Evolutionary conservation across 2,329 filamentous ascomycete genomes (phyloP).

Genomic region (Phaeosphaeriaceae sp.): DNA sequence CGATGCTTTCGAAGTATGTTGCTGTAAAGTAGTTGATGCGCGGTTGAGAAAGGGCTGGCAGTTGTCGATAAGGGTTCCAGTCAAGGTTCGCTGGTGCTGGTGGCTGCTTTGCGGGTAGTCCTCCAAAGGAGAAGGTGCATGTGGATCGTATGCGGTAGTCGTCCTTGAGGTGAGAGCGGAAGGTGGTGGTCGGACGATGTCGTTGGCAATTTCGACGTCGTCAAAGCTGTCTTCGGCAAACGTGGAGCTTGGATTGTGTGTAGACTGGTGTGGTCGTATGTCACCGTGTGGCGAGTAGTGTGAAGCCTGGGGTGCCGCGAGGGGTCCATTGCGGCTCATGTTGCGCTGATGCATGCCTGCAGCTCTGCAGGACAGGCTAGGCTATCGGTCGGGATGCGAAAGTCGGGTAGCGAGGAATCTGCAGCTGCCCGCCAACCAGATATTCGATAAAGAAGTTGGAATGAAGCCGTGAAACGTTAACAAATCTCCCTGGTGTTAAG

Average conservation of each 20-base stretch:
- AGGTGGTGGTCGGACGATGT: slow-evolving; percentile 40
- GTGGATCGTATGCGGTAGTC: slow-evolving; percentile 44
- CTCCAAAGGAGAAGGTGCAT: slow-evolving; percentile 36
- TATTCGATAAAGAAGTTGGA: slow-evolving; percentile 27
- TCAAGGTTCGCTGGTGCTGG: slow-evolving; percentile 46
- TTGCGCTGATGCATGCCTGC: slow-evolving; percentile 28
- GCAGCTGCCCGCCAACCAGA: slow-evolving; percentile 25
- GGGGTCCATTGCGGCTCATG: slow-evolving; percentile 29
- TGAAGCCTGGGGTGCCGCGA: slow-evolving; percentile 30
- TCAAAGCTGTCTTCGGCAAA: slow-evolving; percentile 30
- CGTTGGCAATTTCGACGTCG: slow-evolving; percentile 41
- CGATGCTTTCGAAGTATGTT: slow-evolving; percentile 49
- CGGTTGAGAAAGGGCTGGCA: slow-evolving; percentile 43
- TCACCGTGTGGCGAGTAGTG: slow-evolving; percentile 37
- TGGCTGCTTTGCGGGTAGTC: slow-evolving; percentile 37
- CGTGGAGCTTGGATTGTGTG: slow-evolving; percentile 6
- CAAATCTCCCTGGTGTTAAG: slow-evolving; percentile 5
- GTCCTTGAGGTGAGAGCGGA: slow-evolving; percentile 40
- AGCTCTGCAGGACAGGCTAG: slow-evolving; percentile 1
- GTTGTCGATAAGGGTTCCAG: slow-evolving; percentile 48
- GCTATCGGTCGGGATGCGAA: slow-evolving; percentile 7
- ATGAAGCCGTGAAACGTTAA: slow-evolving; percentile 9
- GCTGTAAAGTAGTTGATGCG: slow-evolving; percentile 46
- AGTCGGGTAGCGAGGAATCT: slow-evolving; percentile 28
- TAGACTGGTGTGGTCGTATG: slow-evolving; percentile 22